Conservation (phyloP, 176 grass and related monocot species). For the Carex myosuroides region DNA sequence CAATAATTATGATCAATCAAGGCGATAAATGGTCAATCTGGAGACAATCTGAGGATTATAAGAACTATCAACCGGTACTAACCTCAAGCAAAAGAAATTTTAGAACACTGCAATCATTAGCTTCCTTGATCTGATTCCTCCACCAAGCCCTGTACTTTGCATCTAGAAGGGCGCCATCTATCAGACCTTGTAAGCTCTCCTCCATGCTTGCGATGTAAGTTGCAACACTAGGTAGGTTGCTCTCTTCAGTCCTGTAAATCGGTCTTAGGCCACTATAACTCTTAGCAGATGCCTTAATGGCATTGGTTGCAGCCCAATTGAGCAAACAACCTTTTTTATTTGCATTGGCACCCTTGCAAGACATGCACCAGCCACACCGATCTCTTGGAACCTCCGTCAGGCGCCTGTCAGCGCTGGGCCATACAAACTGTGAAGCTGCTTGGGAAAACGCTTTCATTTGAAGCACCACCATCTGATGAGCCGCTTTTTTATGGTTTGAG, state of each 20-base stretch:
- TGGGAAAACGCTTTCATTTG: slow-evolving; percentile 91
- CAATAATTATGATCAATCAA: slow-evolving; percentile 19
- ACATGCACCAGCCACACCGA: slow-evolving; percentile 95
- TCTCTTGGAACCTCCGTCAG: slow-evolving; percentile 86
- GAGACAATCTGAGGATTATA: not conserved
- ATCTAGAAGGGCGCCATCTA: slow-evolving; percentile 57
- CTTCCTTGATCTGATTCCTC: slow-evolving; percentile 54
- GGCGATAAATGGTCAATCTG: slow-evolving; percentile 1
- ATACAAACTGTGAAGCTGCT: slow-evolving; percentile 69
- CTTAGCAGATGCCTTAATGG: slow-evolving; percentile 62
- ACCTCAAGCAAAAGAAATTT: slow-evolving; percentile 88
- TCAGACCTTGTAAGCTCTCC: slow-evolving; percentile 71
- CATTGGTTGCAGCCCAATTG: slow-evolving; percentile 68
- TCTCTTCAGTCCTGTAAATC: slow-evolving; percentile 50
- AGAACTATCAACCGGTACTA: slow-evolving; percentile 37
- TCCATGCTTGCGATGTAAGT: slow-evolving; percentile 88
- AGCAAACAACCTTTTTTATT: slow-evolving; percentile 85
- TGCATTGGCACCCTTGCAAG: slow-evolving; percentile 63
- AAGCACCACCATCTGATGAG: slow-evolving; percentile 37
- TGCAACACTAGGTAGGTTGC: slow-evolving; percentile 54
- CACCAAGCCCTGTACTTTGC: slow-evolving; percentile 49
- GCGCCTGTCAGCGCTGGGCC: slow-evolving; percentile 80
- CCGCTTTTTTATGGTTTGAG: slow-evolving; percentile 53
- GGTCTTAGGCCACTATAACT: slow-evolving; percentile 41
- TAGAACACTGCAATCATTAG: slow-evolving; percentile 63